These are phyloP conservation scores for Talaromyces funiculosus DNA, from an alignment of 2,329 filamentous ascomycete genomes.

Conservation along the genomic window DNA sequence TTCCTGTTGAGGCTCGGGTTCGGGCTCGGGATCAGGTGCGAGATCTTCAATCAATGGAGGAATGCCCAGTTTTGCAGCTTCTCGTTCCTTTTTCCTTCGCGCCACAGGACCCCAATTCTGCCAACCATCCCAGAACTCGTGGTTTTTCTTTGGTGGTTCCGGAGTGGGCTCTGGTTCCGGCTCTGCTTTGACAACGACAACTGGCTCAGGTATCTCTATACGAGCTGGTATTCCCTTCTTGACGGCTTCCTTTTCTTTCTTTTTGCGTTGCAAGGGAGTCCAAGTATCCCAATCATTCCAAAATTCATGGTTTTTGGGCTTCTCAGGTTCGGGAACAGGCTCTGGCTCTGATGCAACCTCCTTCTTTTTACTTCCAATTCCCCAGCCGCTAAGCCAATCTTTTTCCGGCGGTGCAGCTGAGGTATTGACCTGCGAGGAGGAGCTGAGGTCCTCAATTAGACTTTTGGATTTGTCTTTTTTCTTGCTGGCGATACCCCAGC, in stretches of 20 bases:
- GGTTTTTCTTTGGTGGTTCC: slow-evolving; percentile 2
- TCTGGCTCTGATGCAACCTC: slow-evolving; percentile 16
- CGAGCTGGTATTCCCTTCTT: slow-evolving; percentile 14
- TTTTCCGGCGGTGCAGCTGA: slow-evolving; percentile 25
- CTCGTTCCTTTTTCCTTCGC: slow-evolving; percentile 2
- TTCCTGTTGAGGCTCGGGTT: slow-evolving; percentile 18
- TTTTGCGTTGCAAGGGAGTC: slow-evolving; percentile 17
- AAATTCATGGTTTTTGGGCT: slow-evolving; percentile 13
- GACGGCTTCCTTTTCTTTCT: slow-evolving; percentile 13
- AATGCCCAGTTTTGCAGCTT: slow-evolving; percentile 8
- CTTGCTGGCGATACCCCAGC: slow-evolving; percentile 23
- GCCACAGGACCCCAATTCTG: background rate
- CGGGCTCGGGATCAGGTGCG: slow-evolving; percentile 4
- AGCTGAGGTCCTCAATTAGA: slow-evolving; percentile 25
- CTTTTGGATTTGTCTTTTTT: slow-evolving; percentile 26
- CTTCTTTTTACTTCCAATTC: slow-evolving; percentile 24
- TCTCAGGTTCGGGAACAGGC: slow-evolving; percentile 20
- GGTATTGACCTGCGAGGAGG: slow-evolving; percentile 24
- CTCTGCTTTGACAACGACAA: slow-evolving; percentile 18
- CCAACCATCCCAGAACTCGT: slow-evolving; percentile 10
- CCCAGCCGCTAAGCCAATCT: slow-evolving; percentile 32
- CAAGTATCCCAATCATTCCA: slow-evolving; percentile 16
- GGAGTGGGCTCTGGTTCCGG: slow-evolving; percentile 21
- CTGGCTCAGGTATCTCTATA: slow-evolving; percentile 18
- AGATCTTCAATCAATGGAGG: slow-evolving; percentile 4